Conservation (phyloP, 768 basidiomycete genomes). For the Leccinum subgranulosum region DNA sequence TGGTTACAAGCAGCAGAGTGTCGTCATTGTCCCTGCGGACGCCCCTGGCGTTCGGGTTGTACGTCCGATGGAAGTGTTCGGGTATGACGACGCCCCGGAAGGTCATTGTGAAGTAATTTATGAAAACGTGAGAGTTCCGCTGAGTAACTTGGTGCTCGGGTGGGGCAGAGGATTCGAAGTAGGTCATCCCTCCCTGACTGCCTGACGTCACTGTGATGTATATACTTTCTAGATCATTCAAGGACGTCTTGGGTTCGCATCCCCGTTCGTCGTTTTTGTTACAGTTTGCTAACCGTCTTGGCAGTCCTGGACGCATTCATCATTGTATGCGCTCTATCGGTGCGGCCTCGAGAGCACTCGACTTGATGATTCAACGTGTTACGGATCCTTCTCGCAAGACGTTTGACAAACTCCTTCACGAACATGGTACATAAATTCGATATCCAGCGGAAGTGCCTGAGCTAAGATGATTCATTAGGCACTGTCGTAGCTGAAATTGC, state of each 20-base stretch:
- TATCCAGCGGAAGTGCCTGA: background rate
- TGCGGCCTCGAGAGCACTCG: constrained; percentile 77
- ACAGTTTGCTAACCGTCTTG: background rate
- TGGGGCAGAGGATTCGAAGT: constrained; percentile 97
- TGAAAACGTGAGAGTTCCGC: constrained; percentile 87
- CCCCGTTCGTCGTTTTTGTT: background rate
- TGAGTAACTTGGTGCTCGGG: constrained; percentile 79
- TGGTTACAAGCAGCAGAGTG: constrained; percentile 82
- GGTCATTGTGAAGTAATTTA: constrained; percentile 97
- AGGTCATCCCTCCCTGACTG: constrained; percentile 1
- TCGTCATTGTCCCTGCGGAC: constrained; percentile 91
- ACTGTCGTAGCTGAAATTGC: constrained; percentile 91
- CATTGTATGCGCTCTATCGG: constrained; percentile 99
- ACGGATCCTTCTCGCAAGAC: constrained; percentile 92
- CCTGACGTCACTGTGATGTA: background rate
- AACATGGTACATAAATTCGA: constrained; percentile 65
- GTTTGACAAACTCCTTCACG: constrained; percentile 87
- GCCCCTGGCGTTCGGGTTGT: constrained; percentile 83
- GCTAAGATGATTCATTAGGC: constrained; percentile 41
- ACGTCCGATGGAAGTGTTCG: constrained; percentile 92
- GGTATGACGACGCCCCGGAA: constrained; percentile 94
- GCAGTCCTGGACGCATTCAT: constrained; percentile 90
- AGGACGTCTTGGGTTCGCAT: constrained; percentile 82
- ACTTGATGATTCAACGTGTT: constrained; percentile 84
- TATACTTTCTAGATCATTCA: constrained; percentile 71